Base-by-base conservation (phyloP, 768 basidiomycete species). In the Sistotremastrum suecicum region DNA sequence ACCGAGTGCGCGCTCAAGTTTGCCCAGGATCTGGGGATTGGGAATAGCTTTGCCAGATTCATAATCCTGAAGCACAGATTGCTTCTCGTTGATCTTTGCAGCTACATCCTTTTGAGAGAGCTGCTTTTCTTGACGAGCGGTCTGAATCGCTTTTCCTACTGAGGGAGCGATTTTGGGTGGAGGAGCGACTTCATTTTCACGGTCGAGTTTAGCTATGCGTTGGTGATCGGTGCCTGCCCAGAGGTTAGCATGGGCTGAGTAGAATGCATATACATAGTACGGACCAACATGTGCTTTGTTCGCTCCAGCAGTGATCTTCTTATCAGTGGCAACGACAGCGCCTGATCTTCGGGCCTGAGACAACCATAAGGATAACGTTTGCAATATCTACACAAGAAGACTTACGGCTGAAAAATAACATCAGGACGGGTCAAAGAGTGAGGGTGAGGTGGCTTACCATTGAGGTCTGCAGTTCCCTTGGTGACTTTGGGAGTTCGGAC, bases 151-250 rank as follows among this genome's bases (percentile, higher is more conserved):
- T 78, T 78, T 79, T 51, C 85, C 84, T 50, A 85, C 85, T 28
- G 68, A 70, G 6, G 78, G 69, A 2, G 70, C 60, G 52, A 97
- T 66, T 65, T 89, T 94, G 44, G 83, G 53, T 41, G 92, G 92
- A 5, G 91, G 90, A 6, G 90, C 88, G 28, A 94, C 90, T 57
- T 94, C 91, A 61, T 97, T 92, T 55, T 95, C 89, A 39, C 87
- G 78, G 63, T 92, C 91, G 38, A 97, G 80, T 58, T 92, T 92
- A 29, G 85, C 90, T 59, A 92, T 91, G 46, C 77, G 78, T 59
- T 90, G 87, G 66, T 94, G 89, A 65, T 97, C 91, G 51, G 87
- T 85, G 34, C 85, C 88, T 91, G 48, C 7, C 20, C 11, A 7
- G 20, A 43, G 10, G 31, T 4, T 28, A 34, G n/a, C 37, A 40